These are phyloP conservation scores for Calcarisporium arbuscula DNA, from an alignment of 2,329 filamentous ascomycete species.

Conservation along the genomic window DNA sequence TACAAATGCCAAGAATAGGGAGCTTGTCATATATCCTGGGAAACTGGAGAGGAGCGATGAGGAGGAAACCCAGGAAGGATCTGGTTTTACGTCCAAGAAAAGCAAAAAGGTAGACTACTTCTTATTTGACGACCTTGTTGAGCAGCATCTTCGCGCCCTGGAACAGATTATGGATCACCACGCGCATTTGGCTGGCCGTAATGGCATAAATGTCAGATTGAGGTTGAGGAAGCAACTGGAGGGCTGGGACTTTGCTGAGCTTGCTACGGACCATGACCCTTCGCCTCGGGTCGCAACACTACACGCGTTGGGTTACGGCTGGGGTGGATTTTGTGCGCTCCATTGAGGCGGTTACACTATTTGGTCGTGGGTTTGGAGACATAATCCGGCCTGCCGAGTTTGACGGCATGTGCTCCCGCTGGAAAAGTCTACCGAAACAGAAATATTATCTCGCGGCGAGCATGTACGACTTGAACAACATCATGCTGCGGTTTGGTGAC, in stretches of 20 bases:
- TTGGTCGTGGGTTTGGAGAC: conserved; percentile 17
- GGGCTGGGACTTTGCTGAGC: conserved; percentile 23
- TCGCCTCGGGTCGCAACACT: conserved; percentile 15
- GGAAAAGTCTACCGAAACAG: conserved; percentile 6
- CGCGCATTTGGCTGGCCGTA: conserved; percentile 3
- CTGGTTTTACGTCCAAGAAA: too few species aligned
- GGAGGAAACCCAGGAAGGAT: too few species aligned
- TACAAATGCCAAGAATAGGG: too few species aligned
- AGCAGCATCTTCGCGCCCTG: conserved; percentile 12
- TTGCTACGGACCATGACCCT: conserved; percentile 12
- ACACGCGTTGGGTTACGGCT: conserved; percentile 8
- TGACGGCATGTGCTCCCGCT: conserved; percentile 1
- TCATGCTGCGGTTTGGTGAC: too few species aligned
- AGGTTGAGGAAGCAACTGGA: conserved; percentile 16
- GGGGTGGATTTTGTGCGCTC: conserved; percentile 17
- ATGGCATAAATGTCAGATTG: conserved; percentile 7
- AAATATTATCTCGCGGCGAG: too few species aligned
- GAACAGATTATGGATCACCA: conserved; percentile 21
- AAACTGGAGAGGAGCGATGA: too few species aligned
- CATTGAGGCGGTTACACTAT: conserved; percentile 14
- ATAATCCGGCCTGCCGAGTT: conserved; percentile 9
- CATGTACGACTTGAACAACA: too few species aligned
- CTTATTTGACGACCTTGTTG: too few species aligned
- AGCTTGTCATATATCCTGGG: too few species aligned
- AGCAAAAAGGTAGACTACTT: conserved; percentile 4